A percentile compares a stretch with the other conserved stretches of the same genome.
phyloP scores from a whole-genome alignment of 306 rosid genomes.

The Pachyrhizus erosus region DNA sequence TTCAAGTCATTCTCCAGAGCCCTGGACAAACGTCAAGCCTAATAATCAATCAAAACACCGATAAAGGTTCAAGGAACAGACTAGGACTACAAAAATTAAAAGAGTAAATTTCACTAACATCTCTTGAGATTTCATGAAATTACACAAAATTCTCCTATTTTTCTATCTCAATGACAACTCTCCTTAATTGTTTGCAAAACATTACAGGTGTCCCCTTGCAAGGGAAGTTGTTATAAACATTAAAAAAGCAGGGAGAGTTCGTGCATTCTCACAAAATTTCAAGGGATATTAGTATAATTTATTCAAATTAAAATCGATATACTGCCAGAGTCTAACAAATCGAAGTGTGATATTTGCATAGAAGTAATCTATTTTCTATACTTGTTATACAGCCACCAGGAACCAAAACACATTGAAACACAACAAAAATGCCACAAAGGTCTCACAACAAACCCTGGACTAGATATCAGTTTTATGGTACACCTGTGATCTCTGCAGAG shows the following conservation, averaged over 20 bases:
- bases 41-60: background rate
- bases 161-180: too few species aligned
- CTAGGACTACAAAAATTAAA: background rate
- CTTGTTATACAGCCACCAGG: background rate
- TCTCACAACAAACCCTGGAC: background rate
- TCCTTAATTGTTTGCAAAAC: too few species aligned
- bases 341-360: background rate
- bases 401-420: too few species aligned
- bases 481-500: background rate
- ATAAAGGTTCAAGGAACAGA: background rate
- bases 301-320: background rate
- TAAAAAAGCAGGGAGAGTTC: too few species aligned
- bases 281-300: too few species aligned
- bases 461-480: conserved; percentile 7
- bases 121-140: too few species aligned
- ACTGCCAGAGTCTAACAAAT: background rate
- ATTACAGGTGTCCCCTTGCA: too few species aligned
- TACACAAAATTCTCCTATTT: too few species aligned
- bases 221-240: too few species aligned
- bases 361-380: background rate
- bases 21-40: background rate
- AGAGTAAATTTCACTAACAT: too few species aligned
- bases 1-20: background rate
- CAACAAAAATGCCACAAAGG: background rate
- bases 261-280: too few species aligned